Evolutionary conservation across 495 filamentous ascomycete species (phyloP).

Genomic region (Barbatosphaeria neglecta): DNA sequence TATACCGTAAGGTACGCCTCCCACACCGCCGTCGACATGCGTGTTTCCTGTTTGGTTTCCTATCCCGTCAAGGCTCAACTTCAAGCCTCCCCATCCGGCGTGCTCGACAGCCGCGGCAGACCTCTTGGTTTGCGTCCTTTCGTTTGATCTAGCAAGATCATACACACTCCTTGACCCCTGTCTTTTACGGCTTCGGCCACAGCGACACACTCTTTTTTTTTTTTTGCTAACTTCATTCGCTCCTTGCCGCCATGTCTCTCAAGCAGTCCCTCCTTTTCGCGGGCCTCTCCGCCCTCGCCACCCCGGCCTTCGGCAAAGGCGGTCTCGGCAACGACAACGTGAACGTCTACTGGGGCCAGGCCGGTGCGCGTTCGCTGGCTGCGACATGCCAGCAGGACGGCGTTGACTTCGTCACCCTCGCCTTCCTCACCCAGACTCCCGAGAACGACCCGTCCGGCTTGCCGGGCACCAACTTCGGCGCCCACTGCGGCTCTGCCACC

Average conservation of each 20-base stretch:
- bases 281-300: constrained; percentile 5
- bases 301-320: constrained; percentile 10
- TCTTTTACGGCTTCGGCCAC: constrained; percentile 14
- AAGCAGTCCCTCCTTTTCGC: constrained; percentile 12
- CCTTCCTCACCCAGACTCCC: constrained; percentile 14
- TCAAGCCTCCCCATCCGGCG: constrained; percentile 6
- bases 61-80: neutral
- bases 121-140: constrained; percentile 18
- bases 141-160: constrained; percentile 6
- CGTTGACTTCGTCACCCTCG: constrained; percentile 13
- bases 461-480: constrained; percentile 15
- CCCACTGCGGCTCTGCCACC: constrained; percentile 10
- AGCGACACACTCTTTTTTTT: neutral
- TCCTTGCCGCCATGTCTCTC: constrained; percentile 11
- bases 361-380: constrained; percentile 3
- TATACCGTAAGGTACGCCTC: neutral
- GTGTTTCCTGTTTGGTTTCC: neutral
- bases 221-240: constrained; percentile 5
- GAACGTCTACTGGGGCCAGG: constrained; percentile 17
- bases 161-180: constrained; percentile 2
- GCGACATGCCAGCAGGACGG: constrained; percentile 10
- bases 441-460: constrained; percentile 10
- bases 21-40: neutral
- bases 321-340: constrained; percentile 10
- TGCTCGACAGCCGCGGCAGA: constrained; percentile 11